Percentiles rank a stretch among this genome's conserved stretches.
Conservation (phyloP, 257 asterid species). For the Solanum peruvianum region DNA sequence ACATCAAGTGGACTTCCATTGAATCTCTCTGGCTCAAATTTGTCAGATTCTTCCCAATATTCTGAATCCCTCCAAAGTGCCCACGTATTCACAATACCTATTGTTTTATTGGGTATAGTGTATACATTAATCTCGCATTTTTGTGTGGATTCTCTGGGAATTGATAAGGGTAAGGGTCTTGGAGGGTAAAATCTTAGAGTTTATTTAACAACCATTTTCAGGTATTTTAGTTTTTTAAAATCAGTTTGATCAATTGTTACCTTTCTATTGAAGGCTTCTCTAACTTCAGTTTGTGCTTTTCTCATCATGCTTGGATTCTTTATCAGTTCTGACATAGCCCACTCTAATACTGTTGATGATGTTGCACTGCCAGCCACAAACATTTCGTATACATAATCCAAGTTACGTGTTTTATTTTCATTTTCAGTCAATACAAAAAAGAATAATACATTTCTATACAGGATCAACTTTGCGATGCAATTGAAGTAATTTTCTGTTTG, state of each 20-base stretch:
- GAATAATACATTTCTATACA: too few relatives aligned
- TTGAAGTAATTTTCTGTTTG: not conserved
- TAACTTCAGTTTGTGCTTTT: slow-evolving; percentile 9
- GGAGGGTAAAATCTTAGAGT: not conserved
- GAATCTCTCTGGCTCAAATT: slow-evolving; percentile 14
- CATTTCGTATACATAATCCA: not conserved
- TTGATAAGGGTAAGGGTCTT: not conserved
- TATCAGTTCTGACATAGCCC: slow-evolving; percentile 17
- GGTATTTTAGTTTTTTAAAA: not conserved
- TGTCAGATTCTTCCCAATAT: slow-evolving; percentile 7
- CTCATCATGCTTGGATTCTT: slow-evolving; percentile 8
- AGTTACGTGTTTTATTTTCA: too few relatives aligned
- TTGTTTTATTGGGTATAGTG: not conserved
- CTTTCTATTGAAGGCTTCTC: slow-evolving; percentile 2
- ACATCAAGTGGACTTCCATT: not conserved
- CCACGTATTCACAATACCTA: slow-evolving; percentile 6
- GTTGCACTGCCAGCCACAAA: slow-evolving; percentile 9
- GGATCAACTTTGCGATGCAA: not conserved
- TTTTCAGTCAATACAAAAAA: too few relatives aligned
- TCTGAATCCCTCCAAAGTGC: slow-evolving; percentile 7
- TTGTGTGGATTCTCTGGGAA: slow-evolving; percentile 8
- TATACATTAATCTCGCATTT: slow-evolving; percentile 5
- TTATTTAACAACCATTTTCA: not conserved
- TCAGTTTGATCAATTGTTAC: slow-evolving; percentile 3
- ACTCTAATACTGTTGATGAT: not conserved